Conservation (phyloP, 257 asterid species). For the Solanum piurae region DNA sequence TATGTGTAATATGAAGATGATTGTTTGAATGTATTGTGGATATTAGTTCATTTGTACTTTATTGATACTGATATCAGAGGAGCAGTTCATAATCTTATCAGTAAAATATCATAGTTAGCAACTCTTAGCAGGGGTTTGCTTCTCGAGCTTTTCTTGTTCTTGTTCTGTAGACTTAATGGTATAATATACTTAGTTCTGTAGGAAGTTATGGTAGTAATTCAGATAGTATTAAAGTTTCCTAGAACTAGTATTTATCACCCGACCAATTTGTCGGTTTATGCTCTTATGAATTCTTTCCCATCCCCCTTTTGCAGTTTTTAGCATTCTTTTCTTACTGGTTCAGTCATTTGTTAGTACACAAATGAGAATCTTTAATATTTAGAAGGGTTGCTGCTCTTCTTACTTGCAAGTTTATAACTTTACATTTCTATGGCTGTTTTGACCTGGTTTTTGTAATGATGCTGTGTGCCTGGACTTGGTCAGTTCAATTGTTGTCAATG, state of each 20-base stretch:
- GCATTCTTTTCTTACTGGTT: neutral
- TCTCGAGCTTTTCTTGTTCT: neutral
- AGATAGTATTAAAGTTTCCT: neutral
- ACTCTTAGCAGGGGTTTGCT: neutral
- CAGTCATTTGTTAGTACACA: neutral
- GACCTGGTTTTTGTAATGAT: neutral
- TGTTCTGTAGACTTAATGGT: neutral
- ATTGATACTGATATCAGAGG: neutral
- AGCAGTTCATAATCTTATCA: neutral
- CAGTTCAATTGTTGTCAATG: neutral
- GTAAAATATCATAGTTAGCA: neutral
- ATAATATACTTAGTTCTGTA: neutral
- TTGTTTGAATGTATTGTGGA: neutral
- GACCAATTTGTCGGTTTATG: neutral
- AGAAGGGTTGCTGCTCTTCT: neutral
- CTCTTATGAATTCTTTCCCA: neutral
- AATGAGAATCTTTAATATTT: neutral
- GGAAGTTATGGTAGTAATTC: neutral
- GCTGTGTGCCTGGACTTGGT: neutral
- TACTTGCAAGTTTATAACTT: neutral
- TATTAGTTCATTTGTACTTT: neutral
- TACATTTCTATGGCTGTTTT: neutral
- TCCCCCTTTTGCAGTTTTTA: neutral
- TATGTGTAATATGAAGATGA: neutral
- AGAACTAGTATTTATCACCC: neutral